Evolutionary conservation across 139 green algal species (phyloP), one percentile per base, ranked within the genome.

Genomic region (Astrephomene gubernaculifera): DNA sequence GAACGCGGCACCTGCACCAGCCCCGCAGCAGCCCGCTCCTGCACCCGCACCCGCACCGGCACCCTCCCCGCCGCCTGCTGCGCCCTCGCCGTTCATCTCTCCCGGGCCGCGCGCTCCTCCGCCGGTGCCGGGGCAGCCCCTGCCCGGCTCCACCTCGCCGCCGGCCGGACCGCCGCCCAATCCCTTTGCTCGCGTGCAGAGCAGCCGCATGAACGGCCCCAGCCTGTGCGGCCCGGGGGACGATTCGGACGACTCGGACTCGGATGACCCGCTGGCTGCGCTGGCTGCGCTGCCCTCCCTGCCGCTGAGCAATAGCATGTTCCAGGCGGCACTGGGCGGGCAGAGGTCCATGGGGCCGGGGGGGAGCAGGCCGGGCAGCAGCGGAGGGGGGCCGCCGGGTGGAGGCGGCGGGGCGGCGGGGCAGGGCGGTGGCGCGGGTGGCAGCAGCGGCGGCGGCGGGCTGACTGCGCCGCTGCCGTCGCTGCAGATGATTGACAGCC

Each of bases 401-500:
- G 72, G 39, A 21, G 72, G 72, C 31, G 52, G 17, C 25, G 72
- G 72, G 7, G 72, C 17, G 0, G 49, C 33, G 35, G 49, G 49
- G 21, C 43, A 44, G 63, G 63, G 8, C 1, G 29, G 8, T 27
- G 60, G n/a, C 14, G 35, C 33, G 0, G 72, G 72, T 6, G 64
- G 64, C 2, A 2, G 21, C 33, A 60, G 72, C 52, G 72, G 24
- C 33, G 36, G 36, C 43, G 61, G 76, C 12, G 79, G 79, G 25
- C 43, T 73, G 8, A 38, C 25, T 21, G 63, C 60, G 33, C 64
- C 63, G 44, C 21, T 85, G 63, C 64, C 79, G 22, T 85, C 79
- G 24, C 63, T 85, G 53, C 60, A 75, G 21, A 85, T 85, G 79
- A 65, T 85, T 27, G 79, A 85, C 43, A 76, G 64, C 44, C 79